Evolutionary conservation across 2,329 filamentous ascomycete genomes (phyloP).

Genomic region (Sarocladiaceae sp.): DNA sequence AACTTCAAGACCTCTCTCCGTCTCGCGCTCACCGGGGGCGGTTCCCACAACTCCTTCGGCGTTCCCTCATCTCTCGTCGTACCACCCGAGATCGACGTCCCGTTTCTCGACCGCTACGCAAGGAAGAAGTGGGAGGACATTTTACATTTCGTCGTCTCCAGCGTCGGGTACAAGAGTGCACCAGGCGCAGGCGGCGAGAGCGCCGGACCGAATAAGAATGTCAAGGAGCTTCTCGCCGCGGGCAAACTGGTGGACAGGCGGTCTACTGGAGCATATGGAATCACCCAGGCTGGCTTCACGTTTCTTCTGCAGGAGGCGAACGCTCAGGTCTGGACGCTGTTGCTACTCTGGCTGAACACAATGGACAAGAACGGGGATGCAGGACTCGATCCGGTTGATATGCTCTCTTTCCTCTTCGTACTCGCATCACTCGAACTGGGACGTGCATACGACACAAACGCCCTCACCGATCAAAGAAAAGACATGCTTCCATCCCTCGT

Average conservation of each 20-base stretch:
- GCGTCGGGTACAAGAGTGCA: conserved; percentile 48
- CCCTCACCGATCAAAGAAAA: conserved; percentile 72
- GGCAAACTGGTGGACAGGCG: conserved; percentile 71
- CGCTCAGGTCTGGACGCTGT: conserved; percentile 91
- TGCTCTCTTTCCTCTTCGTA: conserved; percentile 93
- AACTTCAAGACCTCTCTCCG: conserved; percentile 81
- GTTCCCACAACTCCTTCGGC: conserved; percentile 82
- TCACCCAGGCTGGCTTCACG: conserved; percentile 89
- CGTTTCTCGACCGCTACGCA: conserved; percentile 78
- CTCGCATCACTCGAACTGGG: conserved; percentile 90
- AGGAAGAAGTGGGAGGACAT: conserved; percentile 92
- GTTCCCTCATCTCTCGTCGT: conserved; percentile 66
- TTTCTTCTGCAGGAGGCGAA: conserved; percentile 94
- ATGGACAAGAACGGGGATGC: conserved; percentile 53
- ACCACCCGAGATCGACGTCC: conserved; percentile 57
- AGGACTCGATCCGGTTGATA: conserved; percentile 82
- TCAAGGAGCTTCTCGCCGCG: conserved; percentile 75
- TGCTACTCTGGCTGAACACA: conserved; percentile 88
- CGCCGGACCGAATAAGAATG: conserved; percentile 61
- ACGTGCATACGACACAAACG: conserved; percentile 80
- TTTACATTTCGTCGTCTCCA: conserved; percentile 87
- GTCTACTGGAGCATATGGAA: conserved; percentile 62
- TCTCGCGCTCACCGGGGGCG: conserved; percentile 80
- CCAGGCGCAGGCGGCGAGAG: conserved; percentile 32
- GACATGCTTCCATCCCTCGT: conserved; percentile 87